These are phyloP conservation scores for Penicillium bovifimosum DNA, from an alignment of 495 filamentous ascomycete genomes.

Conservation along the genomic window DNA sequence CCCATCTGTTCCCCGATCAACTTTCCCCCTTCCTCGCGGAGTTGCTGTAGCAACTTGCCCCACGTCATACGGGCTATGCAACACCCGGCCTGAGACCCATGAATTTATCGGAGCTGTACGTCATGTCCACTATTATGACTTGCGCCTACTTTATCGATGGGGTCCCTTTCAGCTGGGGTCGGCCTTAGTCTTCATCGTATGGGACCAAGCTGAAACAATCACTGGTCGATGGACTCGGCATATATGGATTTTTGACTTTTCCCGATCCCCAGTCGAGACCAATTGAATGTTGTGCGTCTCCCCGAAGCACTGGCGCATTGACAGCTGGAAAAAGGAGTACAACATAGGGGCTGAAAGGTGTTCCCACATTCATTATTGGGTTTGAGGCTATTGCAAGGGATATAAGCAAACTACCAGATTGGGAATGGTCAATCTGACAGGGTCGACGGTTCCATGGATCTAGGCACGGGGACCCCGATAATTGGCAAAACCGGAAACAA, in stretches of 20 bases:
- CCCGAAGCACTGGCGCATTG: neutral
- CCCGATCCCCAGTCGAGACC: neutral
- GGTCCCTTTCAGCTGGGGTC: neutral
- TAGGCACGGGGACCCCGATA: slow-evolving; percentile 14
- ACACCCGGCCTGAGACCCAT: neutral
- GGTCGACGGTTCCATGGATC: slow-evolving; percentile 18
- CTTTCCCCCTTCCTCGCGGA: slow-evolving; percentile 3
- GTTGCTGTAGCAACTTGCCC: slow-evolving; percentile 37
- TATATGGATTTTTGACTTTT: neutral
- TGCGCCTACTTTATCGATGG: neutral
- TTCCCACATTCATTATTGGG: neutral
- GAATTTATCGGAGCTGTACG: slow-evolving; percentile 17
- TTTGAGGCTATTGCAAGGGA: slow-evolving; percentile 1
- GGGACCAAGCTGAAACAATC: neutral
- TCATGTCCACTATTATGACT: slow-evolving; percentile 8
- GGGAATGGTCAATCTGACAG: slow-evolving; percentile 5
- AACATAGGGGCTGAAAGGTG: neutral
- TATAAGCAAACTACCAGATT: slow-evolving; percentile 27
- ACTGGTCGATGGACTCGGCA: neutral
- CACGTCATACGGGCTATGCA: slow-evolving; percentile 23
- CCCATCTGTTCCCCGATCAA: neutral
- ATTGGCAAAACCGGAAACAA: neutral
- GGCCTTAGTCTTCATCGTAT: neutral
- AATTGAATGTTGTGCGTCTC: slow-evolving; percentile 2
- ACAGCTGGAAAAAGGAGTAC: too few relatives aligned